Conservation (phyloP, 768 basidiomycete genomes). For the Leccinum uliginosum region DNA sequence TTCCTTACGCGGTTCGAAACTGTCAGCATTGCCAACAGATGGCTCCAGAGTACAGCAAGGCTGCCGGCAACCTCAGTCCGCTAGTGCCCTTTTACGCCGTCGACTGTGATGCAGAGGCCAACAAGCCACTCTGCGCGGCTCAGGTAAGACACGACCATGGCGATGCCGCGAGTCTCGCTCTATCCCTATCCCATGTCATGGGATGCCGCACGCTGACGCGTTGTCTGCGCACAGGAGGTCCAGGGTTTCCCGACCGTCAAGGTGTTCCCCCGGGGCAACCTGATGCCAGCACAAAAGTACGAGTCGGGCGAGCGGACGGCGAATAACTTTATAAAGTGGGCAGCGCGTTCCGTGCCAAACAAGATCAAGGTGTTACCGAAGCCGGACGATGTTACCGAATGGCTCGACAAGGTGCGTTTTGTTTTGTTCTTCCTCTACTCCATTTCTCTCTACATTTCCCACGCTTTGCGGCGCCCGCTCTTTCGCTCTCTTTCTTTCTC, state of each 20-base stretch:
- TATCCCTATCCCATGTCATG: neutral
- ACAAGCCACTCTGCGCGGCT: constrained; percentile 78
- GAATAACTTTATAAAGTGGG: constrained; percentile 71
- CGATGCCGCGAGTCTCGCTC: neutral
- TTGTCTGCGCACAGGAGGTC: constrained; percentile 44
- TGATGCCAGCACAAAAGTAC: constrained; percentile 59
- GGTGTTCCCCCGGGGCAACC: constrained; percentile 76
- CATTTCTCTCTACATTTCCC: neutral
- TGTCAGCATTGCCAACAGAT: constrained; percentile 73
- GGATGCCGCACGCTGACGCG: neutral
- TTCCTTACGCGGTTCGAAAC: neutral
- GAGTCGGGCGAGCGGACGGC: constrained; percentile 68
- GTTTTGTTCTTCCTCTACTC: neutral
- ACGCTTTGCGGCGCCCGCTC: neutral
- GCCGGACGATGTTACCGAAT: constrained; percentile 53
- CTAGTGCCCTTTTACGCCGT: constrained; percentile 87
- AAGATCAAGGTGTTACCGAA: constrained; percentile 57
- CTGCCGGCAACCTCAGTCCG: constrained; percentile 73
- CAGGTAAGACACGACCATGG: constrained; percentile 42
- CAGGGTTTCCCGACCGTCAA: constrained; percentile 95
- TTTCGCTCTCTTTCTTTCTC: neutral
- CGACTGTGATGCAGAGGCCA: constrained; percentile 83
- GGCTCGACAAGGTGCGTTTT: constrained; percentile 61
- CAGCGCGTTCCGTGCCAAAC: constrained; percentile 68
- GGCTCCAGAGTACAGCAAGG: constrained; percentile 82